Evolutionary conservation across 2,329 filamentous ascomycete species (phyloP).

Genomic region (Xylariaceae sp.): DNA sequence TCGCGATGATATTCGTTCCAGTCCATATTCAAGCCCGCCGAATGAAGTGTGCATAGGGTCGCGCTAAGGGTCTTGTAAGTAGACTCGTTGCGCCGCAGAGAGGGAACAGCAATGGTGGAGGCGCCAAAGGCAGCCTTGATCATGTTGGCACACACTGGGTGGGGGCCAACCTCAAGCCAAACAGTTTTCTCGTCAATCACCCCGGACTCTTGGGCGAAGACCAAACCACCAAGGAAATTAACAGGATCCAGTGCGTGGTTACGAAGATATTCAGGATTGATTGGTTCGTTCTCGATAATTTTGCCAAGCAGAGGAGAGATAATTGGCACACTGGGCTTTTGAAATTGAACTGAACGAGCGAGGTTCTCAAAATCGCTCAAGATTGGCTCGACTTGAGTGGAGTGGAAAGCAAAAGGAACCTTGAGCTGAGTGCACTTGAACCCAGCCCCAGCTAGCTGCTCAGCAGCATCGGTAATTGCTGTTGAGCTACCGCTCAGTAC

Average conservation of each 20-base stretch:
- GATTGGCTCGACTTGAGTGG: slow-evolving; percentile 60
- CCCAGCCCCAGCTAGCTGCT: slow-evolving; percentile 45
- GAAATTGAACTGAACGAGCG: slow-evolving; percentile 52
- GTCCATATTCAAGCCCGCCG: slow-evolving; percentile 54
- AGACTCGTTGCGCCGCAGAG: slow-evolving; percentile 59
- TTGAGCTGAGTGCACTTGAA: slow-evolving; percentile 61
- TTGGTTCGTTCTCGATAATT: slow-evolving; percentile 54
- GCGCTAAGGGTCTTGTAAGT: slow-evolving; percentile 60
- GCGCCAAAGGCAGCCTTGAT: slow-evolving; percentile 60
- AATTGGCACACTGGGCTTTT: slow-evolving; percentile 53
- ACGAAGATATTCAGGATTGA: slow-evolving; percentile 60
- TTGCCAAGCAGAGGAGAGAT: slow-evolving; percentile 64
- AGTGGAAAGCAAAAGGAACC: slow-evolving; percentile 65
- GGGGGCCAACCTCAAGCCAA: slow-evolving; percentile 71
- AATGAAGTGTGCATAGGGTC: slow-evolving; percentile 54
- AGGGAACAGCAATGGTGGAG: slow-evolving; percentile 52
- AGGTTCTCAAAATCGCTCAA: slow-evolving; percentile 55
- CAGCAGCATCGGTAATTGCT: slow-evolving; percentile 38
- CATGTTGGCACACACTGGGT: slow-evolving; percentile 65
- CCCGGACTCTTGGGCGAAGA: slow-evolving; percentile 54
- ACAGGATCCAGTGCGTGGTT: slow-evolving; percentile 65
- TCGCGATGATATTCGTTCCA: slow-evolving; percentile 65
- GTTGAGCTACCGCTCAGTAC: slow-evolving; percentile 57
- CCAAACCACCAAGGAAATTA: slow-evolving; percentile 61
- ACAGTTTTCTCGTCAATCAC: slow-evolving; percentile 62